Conservation (phyloP, 192 early-diverging fungal genomes). For the Coemansia sp. region DNA sequence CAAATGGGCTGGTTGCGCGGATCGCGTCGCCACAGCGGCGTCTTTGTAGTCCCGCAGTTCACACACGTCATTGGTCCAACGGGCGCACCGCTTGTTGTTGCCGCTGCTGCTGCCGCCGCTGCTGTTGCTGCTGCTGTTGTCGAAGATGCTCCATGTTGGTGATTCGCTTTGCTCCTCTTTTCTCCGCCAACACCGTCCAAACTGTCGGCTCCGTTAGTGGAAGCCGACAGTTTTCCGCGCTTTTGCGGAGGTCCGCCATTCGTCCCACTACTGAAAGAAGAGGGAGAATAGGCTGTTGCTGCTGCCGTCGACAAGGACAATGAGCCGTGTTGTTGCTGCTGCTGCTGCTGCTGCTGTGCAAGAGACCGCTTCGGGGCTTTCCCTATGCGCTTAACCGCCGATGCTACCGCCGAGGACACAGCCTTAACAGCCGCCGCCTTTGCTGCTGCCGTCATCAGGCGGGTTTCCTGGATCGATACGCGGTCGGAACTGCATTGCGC, state of each 20-base stretch:
- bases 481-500: conserved; percentile 38
- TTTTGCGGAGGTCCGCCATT: conserved; percentile 14
- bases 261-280: conserved; percentile 3
- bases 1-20: conserved; percentile 74
- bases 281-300: background rate
- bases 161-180: background rate
- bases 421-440: conserved; percentile 47
- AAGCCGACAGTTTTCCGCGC: conserved; percentile 13
- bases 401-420: conserved; percentile 28
- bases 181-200: background rate
- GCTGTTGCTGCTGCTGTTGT: background rate
- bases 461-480: conserved; percentile 24
- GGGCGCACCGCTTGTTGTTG: background rate
- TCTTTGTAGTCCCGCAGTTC: conserved; percentile 76
- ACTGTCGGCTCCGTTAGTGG: background rate
- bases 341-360: background rate
- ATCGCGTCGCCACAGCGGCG: conserved; percentile 78
- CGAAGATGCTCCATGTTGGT: background rate
- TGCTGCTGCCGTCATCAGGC: conserved; percentile 47
- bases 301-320: background rate
- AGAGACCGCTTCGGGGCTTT: conserved; percentile 22
- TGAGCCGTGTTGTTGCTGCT: background rate
- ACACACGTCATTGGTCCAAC: conserved; percentile 59
- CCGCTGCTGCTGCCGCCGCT: too few species aligned
- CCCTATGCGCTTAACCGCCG: conserved; percentile 33